Evolutionary conservation across 768 basidiomycete species (phyloP), one percentile per base, ranked within the genome.

Genomic region (Termitomyces sp.): DNA sequence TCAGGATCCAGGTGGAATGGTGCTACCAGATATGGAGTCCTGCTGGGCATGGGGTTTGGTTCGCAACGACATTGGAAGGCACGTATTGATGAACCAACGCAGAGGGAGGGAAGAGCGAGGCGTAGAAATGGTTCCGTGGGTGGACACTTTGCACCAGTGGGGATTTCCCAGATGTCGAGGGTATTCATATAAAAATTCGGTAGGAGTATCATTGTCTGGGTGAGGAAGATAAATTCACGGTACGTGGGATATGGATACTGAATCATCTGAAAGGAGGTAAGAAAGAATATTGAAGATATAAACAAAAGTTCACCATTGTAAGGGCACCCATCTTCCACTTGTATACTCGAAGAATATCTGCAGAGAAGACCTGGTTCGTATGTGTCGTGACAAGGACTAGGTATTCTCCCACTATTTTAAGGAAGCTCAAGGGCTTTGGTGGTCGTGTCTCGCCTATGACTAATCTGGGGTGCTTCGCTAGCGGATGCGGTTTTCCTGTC

Each of bases 121-220:
- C 42, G n/a, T 18, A 54, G 29, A 32, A 58, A 46, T 27, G 59
- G 59, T 34, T 31, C 29, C 1, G 37, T 49, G 1, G 32, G 48
- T 5, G 34, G 26, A 26, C 43, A 34, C 32, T 18, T 16, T 7
- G 22, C 20, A 26, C 32, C 46, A 3, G n/a, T 16, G 0, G 63
- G 54, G 26, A 66, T 22, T 7, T 58, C 36, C 69, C 69, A 71
- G 27, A 67, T 44, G 48, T 71, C 70, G 16, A 71, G 59, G 29
- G 59, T 54, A 13, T 61, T 56, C 18, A 56, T 34, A 4, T 47
- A 24, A 18, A 59, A 59, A 52, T 69, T 71, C 5, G 68, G 66
- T 9, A 71, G 64, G 49, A 70, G 56, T 31, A 71, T 34, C 20
- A 68, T 32, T 1, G 61, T 58, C 3, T 65, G 62, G 14, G 68